Percentiles rank a stretch among this genome's conserved stretches.
phyloP scores from a whole-genome alignment of 805 yeast species.

The Wickerhamiella shivajii region DNA sequence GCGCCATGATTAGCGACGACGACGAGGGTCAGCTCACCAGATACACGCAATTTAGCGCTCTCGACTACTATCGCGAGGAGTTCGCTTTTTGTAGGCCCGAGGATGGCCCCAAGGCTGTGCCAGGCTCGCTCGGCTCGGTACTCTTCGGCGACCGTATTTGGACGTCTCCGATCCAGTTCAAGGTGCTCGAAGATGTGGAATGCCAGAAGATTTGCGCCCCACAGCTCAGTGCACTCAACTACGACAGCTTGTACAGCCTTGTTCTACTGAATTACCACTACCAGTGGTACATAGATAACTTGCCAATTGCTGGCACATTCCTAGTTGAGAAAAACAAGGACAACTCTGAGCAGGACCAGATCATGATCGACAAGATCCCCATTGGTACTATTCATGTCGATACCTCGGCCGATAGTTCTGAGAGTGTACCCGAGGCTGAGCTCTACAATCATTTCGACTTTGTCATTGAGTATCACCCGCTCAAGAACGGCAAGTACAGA shows the following conservation, averaged over 20 bases:
- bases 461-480: conserved; percentile 65
- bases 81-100: conserved; percentile 75
- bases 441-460: conserved; percentile 75
- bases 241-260: no score
- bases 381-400: neutral
- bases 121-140: conserved; percentile 84
- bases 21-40: conserved; percentile 21
- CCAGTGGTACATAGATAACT: no score
- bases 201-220: conserved; percentile 57
- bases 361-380: conserved; percentile 33
- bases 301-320: no score
- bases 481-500: conserved; percentile 52
- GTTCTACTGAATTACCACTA: no score
- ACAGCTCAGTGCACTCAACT: no score
- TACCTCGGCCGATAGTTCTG: no score
- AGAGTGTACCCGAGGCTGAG: no score
- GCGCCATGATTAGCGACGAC: conserved; percentile 32
- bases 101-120: conserved; percentile 50
- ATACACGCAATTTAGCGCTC: conserved; percentile 20
- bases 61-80: conserved; percentile 55
- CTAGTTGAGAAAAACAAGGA: no score
- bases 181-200: conserved; percentile 55
- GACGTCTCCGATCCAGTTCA: conserved; percentile 74
- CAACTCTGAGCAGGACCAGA: conserved; percentile 46
- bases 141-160: conserved; percentile 92